Conservation (phyloP, 306 rosid genomes). For the Senna siamea region DNA sequence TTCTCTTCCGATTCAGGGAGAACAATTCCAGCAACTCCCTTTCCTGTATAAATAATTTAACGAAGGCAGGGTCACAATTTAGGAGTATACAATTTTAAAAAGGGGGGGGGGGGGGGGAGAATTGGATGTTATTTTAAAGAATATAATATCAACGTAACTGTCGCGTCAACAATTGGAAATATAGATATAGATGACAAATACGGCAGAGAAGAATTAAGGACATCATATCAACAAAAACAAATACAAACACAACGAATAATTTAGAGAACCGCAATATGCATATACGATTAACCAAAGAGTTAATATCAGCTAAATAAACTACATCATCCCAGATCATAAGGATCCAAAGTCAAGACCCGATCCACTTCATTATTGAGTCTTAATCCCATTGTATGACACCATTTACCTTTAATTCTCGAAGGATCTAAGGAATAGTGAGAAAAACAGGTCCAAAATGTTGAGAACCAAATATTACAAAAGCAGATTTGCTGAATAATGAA, state of each 20-base stretch:
- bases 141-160: background rate
- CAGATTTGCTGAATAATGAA: background rate
- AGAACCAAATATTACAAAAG: background rate
- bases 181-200: background rate
- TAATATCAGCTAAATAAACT: background rate
- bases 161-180: background rate
- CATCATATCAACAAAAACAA: background rate
- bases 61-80: background rate
- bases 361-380: background rate
- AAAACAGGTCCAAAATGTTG: background rate
- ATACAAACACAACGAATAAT: background rate
- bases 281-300: background rate
- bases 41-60: constrained; percentile 44
- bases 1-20: constrained; percentile 76
- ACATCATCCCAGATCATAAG: background rate
- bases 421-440: background rate
- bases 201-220: background rate
- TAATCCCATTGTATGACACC: background rate
- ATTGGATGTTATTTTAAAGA: background rate
- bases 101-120: background rate
- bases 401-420: background rate
- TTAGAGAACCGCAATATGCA: constrained; percentile 4
- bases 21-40: constrained; percentile 68
- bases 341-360: background rate
- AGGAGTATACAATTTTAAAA: background rate